Evolutionary conservation across 305 asterid species (phyloP), one percentile per base, ranked within the genome.

Genomic region (Fraxinus baroniana): DNA sequence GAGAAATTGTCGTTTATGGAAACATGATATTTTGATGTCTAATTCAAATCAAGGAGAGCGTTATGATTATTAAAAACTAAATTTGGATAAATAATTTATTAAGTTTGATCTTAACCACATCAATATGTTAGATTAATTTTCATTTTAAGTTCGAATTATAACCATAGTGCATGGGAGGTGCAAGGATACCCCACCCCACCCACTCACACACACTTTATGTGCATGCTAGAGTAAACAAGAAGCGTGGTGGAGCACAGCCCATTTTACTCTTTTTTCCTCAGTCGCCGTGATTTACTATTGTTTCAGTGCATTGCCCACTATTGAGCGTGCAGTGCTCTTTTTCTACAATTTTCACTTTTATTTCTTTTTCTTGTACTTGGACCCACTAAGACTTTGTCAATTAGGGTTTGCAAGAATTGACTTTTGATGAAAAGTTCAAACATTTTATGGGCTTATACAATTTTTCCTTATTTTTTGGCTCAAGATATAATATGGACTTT

Each of bases 381-480:
- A 55, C 96, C 94, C 91, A 89, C 88, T 62, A 81, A 79, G 79
- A 88, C 87, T 86, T 83, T 79, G 75, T 81, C 82, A 72, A 82
- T 37, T 75, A 41, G 36, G 9, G 72, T 64, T 57, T 8, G 33
- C 35, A 64, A 64, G 35, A 22, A 24, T 24, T 24, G 26, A 24
- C 26, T 24, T 24, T 24, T 24, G 26, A 24, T 24, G 26, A 24
- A 24, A 28, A 28, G 32, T 28, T 2, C 37, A 68, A 64, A 68
- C 55, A 1, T 22, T 28, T 70, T 2, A 17, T 18, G 60, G 24
- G 60, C 33, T n/a, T 3, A 15, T 68, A 28, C 37, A 28, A 0
- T 1, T 28, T 68, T 46, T 37, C 46, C 2, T 24, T 57, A 32
- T 66, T 35, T 39, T 80, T 18, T n/a, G 41, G 2, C 24, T 28